Evolutionary conservation across 148 eudicot species (phyloP).

Genomic region (Rhododendron griersonianum): DNA sequence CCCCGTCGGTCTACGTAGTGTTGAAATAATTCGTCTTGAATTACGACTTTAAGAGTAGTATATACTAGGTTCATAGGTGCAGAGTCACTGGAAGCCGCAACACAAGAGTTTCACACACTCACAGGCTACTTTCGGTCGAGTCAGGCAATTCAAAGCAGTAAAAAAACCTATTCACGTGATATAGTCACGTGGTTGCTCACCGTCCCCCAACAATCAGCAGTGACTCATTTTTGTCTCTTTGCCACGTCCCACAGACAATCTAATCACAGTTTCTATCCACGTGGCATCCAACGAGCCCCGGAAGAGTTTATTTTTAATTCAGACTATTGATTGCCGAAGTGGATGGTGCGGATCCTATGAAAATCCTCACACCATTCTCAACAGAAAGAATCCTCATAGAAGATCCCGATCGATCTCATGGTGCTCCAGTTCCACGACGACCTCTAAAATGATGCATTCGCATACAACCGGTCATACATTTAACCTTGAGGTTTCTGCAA

Average conservation of each 20-base stretch:
- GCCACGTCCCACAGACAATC: background rate
- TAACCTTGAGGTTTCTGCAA: too few relatives aligned
- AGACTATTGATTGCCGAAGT: too few relatives aligned
- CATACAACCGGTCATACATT: too few relatives aligned
- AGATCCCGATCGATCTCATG: too few relatives aligned
- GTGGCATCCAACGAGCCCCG: background rate
- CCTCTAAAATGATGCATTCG: too few relatives aligned
- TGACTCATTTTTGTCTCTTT: background rate
- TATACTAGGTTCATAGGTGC: background rate
- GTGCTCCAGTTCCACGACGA: too few relatives aligned
- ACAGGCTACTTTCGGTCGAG: background rate
- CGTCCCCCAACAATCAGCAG: constrained; percentile 2
- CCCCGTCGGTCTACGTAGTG: too few relatives aligned
- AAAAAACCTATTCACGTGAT: background rate
- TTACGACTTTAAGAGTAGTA: background rate
- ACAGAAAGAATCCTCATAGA: too few relatives aligned
- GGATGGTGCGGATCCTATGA: rapidly evolving
- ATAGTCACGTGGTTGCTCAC: background rate
- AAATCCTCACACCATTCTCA: too few relatives aligned
- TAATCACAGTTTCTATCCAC: background rate
- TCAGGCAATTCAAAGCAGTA: background rate
- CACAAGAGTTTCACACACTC: background rate
- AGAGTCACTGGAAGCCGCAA: background rate
- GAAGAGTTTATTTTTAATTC: too few relatives aligned
- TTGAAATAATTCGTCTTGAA: background rate